phyloP scores from a whole-genome alignment of 2,329 filamentous ascomycete genomes.

The Colletotrichum neosansevieriae region DNA sequence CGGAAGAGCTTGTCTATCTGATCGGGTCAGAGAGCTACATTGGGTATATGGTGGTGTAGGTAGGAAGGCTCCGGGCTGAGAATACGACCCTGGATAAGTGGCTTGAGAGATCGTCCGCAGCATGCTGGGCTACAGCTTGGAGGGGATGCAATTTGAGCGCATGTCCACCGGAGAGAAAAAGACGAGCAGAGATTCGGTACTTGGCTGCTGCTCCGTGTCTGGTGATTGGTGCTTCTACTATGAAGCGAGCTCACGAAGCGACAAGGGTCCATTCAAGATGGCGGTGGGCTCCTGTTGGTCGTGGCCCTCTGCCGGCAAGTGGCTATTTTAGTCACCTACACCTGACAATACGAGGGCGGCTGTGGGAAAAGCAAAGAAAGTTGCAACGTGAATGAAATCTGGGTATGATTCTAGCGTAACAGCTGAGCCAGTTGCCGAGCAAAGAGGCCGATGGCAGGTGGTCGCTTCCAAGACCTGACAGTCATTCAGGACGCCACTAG shows the following conservation, averaged over 20 bases:
- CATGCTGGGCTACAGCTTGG: constrained; percentile 22
- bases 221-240: constrained; percentile 3
- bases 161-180: constrained; percentile 11
- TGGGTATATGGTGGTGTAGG: background rate
- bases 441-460: background rate
- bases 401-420: constrained; percentile 10
- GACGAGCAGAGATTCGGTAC: constrained; percentile 1
- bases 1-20: background rate
- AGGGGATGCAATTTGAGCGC: constrained; percentile 8
- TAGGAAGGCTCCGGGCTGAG: constrained; percentile 23
- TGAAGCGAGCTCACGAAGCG: background rate
- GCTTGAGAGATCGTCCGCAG: constrained; percentile 21
- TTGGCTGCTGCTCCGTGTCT: constrained; percentile 6
- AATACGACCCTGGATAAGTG: constrained; percentile 22
- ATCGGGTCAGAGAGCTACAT: constrained; percentile 5
- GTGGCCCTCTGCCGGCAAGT: constrained; percentile 7
- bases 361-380: constrained; percentile 28
- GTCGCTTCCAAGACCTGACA: background rate
- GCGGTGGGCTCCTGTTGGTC: constrained; percentile 20
- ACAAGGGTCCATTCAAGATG: constrained; percentile 8
- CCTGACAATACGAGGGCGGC: constrained; percentile 29
- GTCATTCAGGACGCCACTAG: constrained; percentile 22
- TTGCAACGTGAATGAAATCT: constrained; percentile 14
- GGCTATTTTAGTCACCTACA: constrained; percentile 22
- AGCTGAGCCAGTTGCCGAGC: constrained; percentile 3